Conservation (phyloP, 1,139 yeast species). For the Scheffersomyces titani region DNA sequence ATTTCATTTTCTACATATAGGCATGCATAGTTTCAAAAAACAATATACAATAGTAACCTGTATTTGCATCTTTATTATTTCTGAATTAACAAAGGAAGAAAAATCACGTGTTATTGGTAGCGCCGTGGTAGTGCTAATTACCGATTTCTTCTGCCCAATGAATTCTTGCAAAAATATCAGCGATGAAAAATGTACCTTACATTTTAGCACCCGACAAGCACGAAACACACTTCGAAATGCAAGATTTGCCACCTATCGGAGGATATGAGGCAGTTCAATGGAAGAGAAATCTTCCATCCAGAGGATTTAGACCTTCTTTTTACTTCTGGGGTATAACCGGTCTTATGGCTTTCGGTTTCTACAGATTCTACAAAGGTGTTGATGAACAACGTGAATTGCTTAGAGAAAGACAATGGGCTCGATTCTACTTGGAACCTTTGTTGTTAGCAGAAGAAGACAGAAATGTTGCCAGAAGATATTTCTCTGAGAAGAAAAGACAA, state of each 20-base stretch:
- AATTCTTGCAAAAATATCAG: slow-evolving; percentile 2
- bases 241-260: slow-evolving; percentile 86
- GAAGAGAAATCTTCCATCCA: slow-evolving; percentile 82
- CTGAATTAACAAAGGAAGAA: too few species aligned
- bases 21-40: background rate
- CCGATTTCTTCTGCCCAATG: slow-evolving; percentile 9
- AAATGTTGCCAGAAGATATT: slow-evolving; percentile 71
- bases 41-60: background rate
- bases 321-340: slow-evolving; percentile 68
- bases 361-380: slow-evolving; percentile 64
- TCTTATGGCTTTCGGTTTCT: slow-evolving; percentile 72
- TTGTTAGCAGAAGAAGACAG: slow-evolving; percentile 84
- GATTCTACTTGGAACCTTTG: slow-evolving; percentile 72
- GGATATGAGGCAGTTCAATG: slow-evolving; percentile 89
- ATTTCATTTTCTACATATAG: background rate
- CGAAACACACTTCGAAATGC: slow-evolving; percentile 33
- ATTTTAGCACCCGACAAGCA: background rate
- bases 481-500: slow-evolving; percentile 70
- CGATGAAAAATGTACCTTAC: slow-evolving; percentile 2
- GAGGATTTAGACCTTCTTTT: slow-evolving; percentile 80
- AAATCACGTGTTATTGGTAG: background rate
- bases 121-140: slow-evolving; percentile 5
- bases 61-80: too few species aligned
- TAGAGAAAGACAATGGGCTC: slow-evolving; percentile 78
- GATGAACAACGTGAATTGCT: slow-evolving; percentile 76